Base-by-base conservation (phyloP, 371 early-diverging fungal species). In the Rhizopus sp. region DNA sequence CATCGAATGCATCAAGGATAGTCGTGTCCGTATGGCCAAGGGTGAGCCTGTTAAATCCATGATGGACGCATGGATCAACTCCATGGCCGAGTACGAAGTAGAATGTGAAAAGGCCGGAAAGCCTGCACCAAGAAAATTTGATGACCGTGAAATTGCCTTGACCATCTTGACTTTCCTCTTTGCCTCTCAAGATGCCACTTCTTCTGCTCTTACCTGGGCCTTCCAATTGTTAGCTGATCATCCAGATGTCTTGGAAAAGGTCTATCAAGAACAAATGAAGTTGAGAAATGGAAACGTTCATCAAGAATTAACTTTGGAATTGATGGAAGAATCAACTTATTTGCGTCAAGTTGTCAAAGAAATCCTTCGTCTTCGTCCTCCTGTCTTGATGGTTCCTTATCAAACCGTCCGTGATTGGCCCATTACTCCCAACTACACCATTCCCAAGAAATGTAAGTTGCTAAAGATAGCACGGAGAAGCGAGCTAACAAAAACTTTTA, bases 311-410 rank as follows among this genome's bases (percentile, higher is more conserved):
- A 58, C 73, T 16, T 59, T 74, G 13, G 77, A 80, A 9, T 62
- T 76, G 52, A 72, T 80, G 73, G 80, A 80, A 49, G 56, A 59
- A 23, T 70, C 70, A 6, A 39, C 55, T 23, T 80, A 76, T 46
- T 55, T 76, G 48, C 74, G 80, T 51, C 80, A 77, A 52, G 80
- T 80, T 16, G 67, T 77, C 41, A 80, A 76, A 62, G 80, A 80
- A 47, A 63, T 75, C 33, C 59, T 80, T 29, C 77, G 80, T 66
- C 66, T 76, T 17, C 75, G 77, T 42, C 80, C 80, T 49, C 80
- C 80, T 17, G 80, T 80, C 35, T 66, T 80, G 62, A 80, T 80
- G 80, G 77, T 75, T 2, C 80, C 80, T 50, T 80, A 80, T 56
- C 74, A 80, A 62, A 73, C 80, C 10, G 57, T 53, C 17, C 69